Evolutionary conservation across 495 filamentous ascomycete species (phyloP).

Genomic region (Penicillium lividum): DNA sequence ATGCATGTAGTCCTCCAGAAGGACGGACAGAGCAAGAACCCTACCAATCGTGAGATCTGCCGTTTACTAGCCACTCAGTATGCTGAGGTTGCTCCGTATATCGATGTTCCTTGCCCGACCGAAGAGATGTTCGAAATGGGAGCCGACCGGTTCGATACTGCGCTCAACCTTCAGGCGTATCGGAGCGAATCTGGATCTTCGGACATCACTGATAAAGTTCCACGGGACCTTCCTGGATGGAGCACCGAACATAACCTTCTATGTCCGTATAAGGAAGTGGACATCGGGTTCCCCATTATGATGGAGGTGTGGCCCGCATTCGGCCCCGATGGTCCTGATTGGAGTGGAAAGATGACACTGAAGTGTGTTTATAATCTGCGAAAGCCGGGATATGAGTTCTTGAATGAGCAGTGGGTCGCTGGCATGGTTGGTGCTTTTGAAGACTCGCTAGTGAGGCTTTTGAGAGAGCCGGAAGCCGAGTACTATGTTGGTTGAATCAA

Average conservation of each 20-base stretch:
- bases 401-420: background rate
- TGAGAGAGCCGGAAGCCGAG: background rate
- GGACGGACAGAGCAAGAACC: slow-evolving; percentile 1
- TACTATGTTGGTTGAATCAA: background rate
- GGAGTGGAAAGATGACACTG: background rate
- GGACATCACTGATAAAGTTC: background rate
- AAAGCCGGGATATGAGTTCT: background rate
- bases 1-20: background rate
- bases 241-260: background rate
- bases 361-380: background rate
- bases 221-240: background rate
- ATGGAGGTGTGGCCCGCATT: slow-evolving; percentile 3
- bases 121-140: background rate
- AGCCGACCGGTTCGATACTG: background rate
- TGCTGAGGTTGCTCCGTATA: background rate
- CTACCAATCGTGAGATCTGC: slow-evolving; percentile 1
- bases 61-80: background rate
- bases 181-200: background rate
- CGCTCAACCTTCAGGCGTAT: background rate
- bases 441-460: background rate
- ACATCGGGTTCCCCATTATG: background rate
- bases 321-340: background rate
- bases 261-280: background rate
- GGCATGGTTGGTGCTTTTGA: background rate
- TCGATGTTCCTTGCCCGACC: background rate